Conservation (phyloP, 2,329 filamentous ascomycete species). For the Aspergillus latus region DNA sequence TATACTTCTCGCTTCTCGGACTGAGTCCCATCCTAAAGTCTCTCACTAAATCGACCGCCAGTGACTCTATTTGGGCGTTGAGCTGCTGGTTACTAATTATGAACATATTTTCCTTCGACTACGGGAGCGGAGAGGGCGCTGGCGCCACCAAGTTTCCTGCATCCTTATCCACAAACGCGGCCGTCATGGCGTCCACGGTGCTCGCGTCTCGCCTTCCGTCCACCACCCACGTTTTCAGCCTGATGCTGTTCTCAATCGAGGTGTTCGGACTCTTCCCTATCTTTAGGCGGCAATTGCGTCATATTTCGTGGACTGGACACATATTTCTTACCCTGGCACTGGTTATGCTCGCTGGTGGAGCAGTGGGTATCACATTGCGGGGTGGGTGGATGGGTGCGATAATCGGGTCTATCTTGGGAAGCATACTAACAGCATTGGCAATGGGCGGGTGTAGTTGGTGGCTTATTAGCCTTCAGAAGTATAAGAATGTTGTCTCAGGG, state of each 20-base stretch:
- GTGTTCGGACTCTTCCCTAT: conserved; percentile 98
- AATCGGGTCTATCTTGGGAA: conserved; percentile 73
- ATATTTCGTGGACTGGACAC: conserved; percentile 80
- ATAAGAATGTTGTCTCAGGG: conserved; percentile 98
- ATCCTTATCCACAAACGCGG: conserved; percentile 86
- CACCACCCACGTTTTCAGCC: conserved; percentile 89
- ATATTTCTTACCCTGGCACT: conserved; percentile 71
- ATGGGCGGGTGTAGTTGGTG: conserved; percentile 98
- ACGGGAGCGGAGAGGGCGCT: conserved; percentile 62
- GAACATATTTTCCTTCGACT: conserved; percentile 98
- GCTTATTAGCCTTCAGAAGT: conserved; percentile 94
- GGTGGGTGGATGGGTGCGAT: conserved; percentile 58
- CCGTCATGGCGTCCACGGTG: conserved; percentile 93
- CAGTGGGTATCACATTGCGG: conserved; percentile 64
- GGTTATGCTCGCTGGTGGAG: conserved; percentile 75
- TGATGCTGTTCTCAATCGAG: conserved; percentile 95
- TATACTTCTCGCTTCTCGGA: conserved; percentile 33
- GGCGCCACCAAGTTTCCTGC: conserved; percentile 54
- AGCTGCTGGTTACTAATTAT: conserved; percentile 89
- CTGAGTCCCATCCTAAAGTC: no score
- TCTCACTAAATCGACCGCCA: no score
- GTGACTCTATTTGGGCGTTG: conserved; percentile 53
- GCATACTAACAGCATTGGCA: conserved; percentile 69
- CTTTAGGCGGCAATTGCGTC: conserved; percentile 82
- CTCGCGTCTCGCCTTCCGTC: conserved; percentile 84